These are phyloP conservation scores for Abrus precatorius DNA, from an alignment of 306 rosid species.

Conservation along the genomic window DNA sequence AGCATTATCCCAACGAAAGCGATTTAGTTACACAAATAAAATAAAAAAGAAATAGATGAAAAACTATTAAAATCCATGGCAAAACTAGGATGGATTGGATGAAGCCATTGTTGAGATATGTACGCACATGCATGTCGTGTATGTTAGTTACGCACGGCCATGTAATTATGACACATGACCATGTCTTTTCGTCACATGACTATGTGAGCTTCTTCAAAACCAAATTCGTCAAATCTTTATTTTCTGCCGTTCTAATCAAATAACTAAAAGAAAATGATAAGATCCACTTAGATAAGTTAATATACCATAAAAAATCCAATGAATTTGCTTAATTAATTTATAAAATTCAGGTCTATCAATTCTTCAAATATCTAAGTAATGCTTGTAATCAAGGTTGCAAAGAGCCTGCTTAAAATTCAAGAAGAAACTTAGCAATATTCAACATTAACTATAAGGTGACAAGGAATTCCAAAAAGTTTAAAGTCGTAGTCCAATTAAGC, in stretches of 20 bases:
- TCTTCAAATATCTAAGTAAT: neutral
- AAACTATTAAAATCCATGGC: neutral
- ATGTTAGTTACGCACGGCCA: no score
- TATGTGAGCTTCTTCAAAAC: no score
- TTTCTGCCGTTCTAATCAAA: no score
- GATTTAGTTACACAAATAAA: no score
- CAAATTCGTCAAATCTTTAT: no score
- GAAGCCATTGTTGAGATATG: neutral
- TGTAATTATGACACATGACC: no score
- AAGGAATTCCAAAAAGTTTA: neutral
- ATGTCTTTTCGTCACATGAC: no score
- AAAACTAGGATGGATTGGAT: neutral
- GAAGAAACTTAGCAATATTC: neutral
- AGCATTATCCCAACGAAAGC: no score
- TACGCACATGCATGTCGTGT: neutral
- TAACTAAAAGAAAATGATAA: no score
- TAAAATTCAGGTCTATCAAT: neutral
- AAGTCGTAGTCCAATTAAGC: neutral
- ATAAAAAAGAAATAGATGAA: no score
- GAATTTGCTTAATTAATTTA: no score
- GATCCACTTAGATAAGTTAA: neutral
- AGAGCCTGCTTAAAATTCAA: neutral
- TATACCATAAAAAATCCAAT: neutral
- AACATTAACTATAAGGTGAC: neutral
- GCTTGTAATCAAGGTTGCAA: neutral